phyloP scores from a whole-genome alignment of 495 filamentous ascomycete species.

The Lepidopterella palustris region DNA sequence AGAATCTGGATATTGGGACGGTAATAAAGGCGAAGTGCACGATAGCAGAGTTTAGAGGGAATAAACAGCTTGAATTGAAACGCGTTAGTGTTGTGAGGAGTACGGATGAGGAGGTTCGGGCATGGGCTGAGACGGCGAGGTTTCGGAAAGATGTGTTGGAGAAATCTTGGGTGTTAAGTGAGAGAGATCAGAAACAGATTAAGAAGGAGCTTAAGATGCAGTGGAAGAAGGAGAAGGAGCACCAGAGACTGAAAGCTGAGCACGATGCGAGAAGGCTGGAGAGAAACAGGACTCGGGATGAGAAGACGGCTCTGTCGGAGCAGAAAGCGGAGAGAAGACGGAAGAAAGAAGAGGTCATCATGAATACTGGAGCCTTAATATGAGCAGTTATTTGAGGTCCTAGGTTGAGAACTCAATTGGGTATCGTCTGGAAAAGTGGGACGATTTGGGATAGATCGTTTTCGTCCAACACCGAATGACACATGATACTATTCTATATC shows the following conservation, averaged over 20 bases:
- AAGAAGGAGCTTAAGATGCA: conserved; percentile 42
- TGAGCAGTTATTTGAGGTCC: no score
- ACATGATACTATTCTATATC: no score
- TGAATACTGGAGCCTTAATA: conserved; percentile 26
- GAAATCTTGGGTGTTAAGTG: conserved; percentile 59
- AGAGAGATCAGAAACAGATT: conserved; percentile 49
- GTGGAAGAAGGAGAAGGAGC: conserved; percentile 23
- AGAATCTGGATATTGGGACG: conserved; percentile 53
- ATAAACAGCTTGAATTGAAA: conserved; percentile 63
- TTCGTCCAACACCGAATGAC: no score
- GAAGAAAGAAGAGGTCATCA: conserved; percentile 21
- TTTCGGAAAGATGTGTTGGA: conserved; percentile 60
- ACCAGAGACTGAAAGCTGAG: conserved; percentile 37
- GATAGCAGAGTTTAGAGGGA: conserved; percentile 54
- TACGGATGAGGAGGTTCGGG: conserved; percentile 60
- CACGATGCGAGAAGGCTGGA: conserved; percentile 38
- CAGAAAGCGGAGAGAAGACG: conserved; percentile 11
- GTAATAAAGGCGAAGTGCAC: conserved; percentile 74
- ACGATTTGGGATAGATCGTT: no score
- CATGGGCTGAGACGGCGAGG: conserved; percentile 60
- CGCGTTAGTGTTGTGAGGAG: conserved; percentile 44
- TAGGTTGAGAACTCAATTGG: no score
- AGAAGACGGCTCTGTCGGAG: conserved; percentile 29
- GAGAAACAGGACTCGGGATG: conserved; percentile 27
- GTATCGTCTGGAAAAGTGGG: no score